phyloP scores from a whole-genome alignment of 768 basidiomycete genomes.

The Suillus bovinus region DNA sequence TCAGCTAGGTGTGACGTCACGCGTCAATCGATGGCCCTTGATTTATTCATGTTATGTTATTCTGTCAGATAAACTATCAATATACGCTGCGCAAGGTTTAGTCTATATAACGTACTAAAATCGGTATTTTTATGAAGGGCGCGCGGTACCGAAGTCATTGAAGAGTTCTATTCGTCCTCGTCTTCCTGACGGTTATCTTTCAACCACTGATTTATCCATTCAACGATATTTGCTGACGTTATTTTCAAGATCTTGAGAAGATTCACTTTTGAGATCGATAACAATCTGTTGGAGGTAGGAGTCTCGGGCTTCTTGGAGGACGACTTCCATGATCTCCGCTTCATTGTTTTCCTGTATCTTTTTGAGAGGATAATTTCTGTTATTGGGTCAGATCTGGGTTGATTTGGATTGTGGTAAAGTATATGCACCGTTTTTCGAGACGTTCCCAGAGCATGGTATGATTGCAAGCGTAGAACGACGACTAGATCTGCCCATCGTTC shows the following conservation, averaged over 20 bases:
- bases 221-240: conserved; percentile 87
- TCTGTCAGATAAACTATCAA: neutral
- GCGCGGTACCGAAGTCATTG: neutral
- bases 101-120: neutral
- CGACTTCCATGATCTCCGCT: conserved; percentile 96
- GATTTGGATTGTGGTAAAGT: neutral
- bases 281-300: conserved; percentile 88
- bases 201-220: conserved; percentile 85
- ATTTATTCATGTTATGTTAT: neutral
- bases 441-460: conserved; percentile 88
- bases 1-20: neutral
- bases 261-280: conserved; percentile 80
- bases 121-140: neutral
- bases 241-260: conserved; percentile 75
- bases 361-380: conserved; percentile 81
- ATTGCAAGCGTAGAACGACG: conserved; percentile 86
- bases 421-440: conserved; percentile 78
- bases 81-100: neutral
- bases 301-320: conserved; percentile 83
- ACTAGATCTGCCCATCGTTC: conserved; percentile 97
- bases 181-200: conserved; percentile 20
- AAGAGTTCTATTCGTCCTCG: neutral
- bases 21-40: neutral
- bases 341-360: conserved; percentile 99
- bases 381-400: neutral